Evolutionary conservation across 192 early-diverging fungal species (phyloP).

Genomic region (Coemansia sp.): DNA sequence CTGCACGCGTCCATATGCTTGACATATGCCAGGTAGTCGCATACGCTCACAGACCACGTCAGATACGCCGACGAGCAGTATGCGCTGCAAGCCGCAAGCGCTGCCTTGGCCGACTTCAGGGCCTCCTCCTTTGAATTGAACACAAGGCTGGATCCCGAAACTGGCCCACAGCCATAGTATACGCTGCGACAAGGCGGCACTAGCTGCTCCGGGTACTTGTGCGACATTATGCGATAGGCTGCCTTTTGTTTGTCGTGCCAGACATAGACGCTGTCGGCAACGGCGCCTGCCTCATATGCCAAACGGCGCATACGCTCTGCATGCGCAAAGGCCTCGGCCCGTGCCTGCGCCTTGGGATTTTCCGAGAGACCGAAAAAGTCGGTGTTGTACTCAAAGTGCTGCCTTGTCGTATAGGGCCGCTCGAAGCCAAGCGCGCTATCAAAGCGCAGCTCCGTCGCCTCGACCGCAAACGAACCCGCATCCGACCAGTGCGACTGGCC

Average conservation of each 20-base stretch:
- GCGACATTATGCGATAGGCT: conserved; percentile 44
- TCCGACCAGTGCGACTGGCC: conserved; percentile 39
- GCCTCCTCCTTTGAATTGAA: conserved; percentile 38
- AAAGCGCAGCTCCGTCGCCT: conserved; percentile 12
- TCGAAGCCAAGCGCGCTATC: conserved; percentile 37
- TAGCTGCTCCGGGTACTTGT: conserved; percentile 29
- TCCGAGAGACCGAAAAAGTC: conserved; percentile 43
- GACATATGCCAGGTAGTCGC: conserved; percentile 41
- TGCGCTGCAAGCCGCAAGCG: conserved; percentile 1
- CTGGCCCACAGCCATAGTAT: conserved; percentile 42
- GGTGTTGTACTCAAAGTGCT: conserved; percentile 45
- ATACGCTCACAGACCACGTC: conserved; percentile 34
- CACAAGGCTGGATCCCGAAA: conserved; percentile 21
- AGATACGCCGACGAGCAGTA: conserved; percentile 1
- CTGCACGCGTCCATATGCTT: conserved; percentile 14
- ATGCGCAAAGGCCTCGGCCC: conserved; percentile 23
- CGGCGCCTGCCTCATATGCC: conserved; percentile 19
- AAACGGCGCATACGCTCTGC: conserved; percentile 19
- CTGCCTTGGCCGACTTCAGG: conserved; percentile 15
- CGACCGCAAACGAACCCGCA: conserved; percentile 29
- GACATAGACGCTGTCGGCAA: conserved; percentile 36
- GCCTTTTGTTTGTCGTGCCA: conserved; percentile 54
- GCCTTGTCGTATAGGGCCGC: conserved; percentile 16
- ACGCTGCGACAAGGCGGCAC: conserved; percentile 41
- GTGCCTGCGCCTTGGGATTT: conserved; percentile 33